Evolutionary conservation across 352 stramenopile genomes (phyloP).

Genomic region (Phytophthora aleatoria): DNA sequence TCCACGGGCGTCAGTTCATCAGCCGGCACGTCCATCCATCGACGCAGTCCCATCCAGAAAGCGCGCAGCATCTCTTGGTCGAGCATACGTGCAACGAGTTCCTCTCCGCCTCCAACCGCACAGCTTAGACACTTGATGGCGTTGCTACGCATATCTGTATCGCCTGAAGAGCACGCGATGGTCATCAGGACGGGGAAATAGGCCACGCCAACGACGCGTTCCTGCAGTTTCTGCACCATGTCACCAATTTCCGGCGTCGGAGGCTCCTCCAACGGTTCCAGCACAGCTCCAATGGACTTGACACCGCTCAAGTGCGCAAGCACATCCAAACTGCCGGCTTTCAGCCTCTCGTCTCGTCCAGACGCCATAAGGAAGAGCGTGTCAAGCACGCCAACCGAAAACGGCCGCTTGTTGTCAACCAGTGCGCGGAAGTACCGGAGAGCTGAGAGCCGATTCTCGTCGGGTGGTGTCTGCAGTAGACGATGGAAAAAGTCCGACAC

Average conservation of each 20-base stretch:
- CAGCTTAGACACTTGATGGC: slow-evolving; percentile 77
- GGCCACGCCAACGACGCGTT: slow-evolving; percentile 58
- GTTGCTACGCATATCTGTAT: slow-evolving; percentile 54
- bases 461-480: slow-evolving; percentile 72
- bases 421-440: slow-evolving; percentile 73
- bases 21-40: slow-evolving; percentile 60
- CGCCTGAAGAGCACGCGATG: slow-evolving; percentile 51
- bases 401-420: slow-evolving; percentile 55
- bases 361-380: slow-evolving; percentile 77
- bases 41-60: slow-evolving; percentile 64
- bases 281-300: slow-evolving; percentile 50
- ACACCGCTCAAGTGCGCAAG: slow-evolving; percentile 61
- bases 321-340: slow-evolving; percentile 57
- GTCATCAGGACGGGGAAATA: slow-evolving; percentile 73
- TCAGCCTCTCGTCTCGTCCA: slow-evolving; percentile 54
- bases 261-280: slow-evolving; percentile 49
- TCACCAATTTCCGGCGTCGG: slow-evolving; percentile 45
- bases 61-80: slow-evolving; percentile 74
- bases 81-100: slow-evolving; percentile 63
- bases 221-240: slow-evolving; percentile 62
- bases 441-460: slow-evolving; percentile 75
- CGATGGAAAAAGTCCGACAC: slow-evolving; percentile 81
- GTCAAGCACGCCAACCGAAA: slow-evolving; percentile 66
- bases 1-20: slow-evolving; percentile 38
- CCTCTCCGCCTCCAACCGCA: slow-evolving; percentile 59